Evolutionary conservation across 208 protist species (phyloP).

Genomic region (Crithidia thermophila): DNA sequence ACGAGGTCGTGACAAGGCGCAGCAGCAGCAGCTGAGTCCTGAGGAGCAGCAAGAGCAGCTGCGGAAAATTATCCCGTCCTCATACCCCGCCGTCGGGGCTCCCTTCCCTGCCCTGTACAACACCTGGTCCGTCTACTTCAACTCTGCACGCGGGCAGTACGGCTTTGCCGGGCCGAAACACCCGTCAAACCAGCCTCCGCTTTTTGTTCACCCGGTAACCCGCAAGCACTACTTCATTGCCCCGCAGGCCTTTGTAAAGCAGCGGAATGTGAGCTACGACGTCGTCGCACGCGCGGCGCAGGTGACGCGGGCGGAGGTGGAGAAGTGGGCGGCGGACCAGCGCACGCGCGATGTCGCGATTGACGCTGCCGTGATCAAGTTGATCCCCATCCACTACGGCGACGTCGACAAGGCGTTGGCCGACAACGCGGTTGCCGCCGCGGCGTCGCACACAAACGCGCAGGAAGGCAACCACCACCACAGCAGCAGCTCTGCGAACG

Average conservation of each 20-base stretch:
- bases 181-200: slow-evolving; percentile 23
- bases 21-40: slow-evolving; percentile 3
- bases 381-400: slow-evolving; percentile 57
- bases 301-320: slow-evolving; percentile 42
- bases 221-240: slow-evolving; percentile 56
- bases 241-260: slow-evolving; percentile 71
- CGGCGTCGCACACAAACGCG: neutral
- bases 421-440: slow-evolving; percentile 4
- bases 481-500: neutral
- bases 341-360: slow-evolving; percentile 50
- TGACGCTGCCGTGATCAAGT: slow-evolving; percentile 57
- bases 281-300: slow-evolving; percentile 42
- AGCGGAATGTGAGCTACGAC: slow-evolving; percentile 44
- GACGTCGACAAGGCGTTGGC: slow-evolving; percentile 35
- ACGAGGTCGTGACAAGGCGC: slow-evolving; percentile 10
- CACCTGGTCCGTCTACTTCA: slow-evolving; percentile 29
- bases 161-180: slow-evolving; percentile 16
- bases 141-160: slow-evolving; percentile 30
- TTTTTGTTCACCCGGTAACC: slow-evolving; percentile 54
- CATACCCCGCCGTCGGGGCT: slow-evolving; percentile 20
- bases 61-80: slow-evolving; percentile 5
- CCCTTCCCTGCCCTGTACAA: slow-evolving; percentile 24
- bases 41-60: slow-evolving; percentile 22
- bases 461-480: neutral
- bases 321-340: slow-evolving; percentile 73